These are phyloP conservation scores for Beauveria varroae DNA, from an alignment of 2,329 filamentous ascomycete genomes.

Conservation along the genomic window DNA sequence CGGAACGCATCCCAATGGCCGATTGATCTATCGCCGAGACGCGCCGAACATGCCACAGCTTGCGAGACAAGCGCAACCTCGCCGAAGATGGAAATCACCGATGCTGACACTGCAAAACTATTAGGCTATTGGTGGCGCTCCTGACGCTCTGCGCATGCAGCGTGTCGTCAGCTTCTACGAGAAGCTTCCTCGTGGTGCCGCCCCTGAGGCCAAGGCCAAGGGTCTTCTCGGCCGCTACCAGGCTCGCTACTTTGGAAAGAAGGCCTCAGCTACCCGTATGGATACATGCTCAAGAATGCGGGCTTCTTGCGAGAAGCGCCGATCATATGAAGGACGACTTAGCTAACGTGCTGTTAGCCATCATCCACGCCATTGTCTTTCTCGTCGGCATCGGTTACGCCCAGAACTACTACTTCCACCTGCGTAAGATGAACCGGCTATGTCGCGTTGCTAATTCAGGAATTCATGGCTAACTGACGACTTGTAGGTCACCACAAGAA, in stretches of 20 bases:
- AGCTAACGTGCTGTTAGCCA: constrained; percentile 47
- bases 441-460: background rate
- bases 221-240: constrained; percentile 87
- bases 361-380: constrained; percentile 76
- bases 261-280: constrained; percentile 81
- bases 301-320: constrained; percentile 20
- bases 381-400: constrained; percentile 81
- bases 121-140: constrained; percentile 87
- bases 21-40: constrained; percentile 1
- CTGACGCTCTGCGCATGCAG: constrained; percentile 96
- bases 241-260: constrained; percentile 90
- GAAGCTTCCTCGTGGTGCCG: constrained; percentile 88
- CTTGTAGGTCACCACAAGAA: constrained; percentile 96
- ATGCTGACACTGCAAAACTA: background rate
- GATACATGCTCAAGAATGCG: background rate
- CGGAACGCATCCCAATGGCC: background rate
- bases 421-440: constrained; percentile 57
- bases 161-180: constrained; percentile 98
- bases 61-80: background rate
- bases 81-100: background rate
- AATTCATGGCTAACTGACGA: constrained; percentile 17
- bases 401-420: constrained; percentile 99
- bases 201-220: constrained; percentile 73
- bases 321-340: constrained; percentile 4
- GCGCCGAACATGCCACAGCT: background rate